Evolutionary conservation across 1,139 yeast genomes (phyloP).

Genomic region (Groenewaldozyma sp.): DNA sequence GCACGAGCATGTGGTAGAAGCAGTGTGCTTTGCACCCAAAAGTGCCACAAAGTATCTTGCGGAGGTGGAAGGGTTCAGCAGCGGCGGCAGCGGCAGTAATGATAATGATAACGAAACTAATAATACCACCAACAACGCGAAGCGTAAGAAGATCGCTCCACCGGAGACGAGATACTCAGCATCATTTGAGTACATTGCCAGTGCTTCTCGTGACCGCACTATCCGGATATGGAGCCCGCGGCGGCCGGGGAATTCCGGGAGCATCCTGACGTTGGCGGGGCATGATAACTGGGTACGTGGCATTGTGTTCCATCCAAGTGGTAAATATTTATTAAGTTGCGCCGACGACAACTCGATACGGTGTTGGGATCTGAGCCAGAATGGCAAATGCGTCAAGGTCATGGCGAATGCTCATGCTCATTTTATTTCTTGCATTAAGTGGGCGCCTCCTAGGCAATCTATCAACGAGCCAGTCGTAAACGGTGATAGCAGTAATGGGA

Average conservation of each 20-base stretch:
- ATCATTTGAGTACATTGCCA: conserved; percentile 40
- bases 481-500: not conserved
- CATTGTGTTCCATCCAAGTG: conserved; percentile 64
- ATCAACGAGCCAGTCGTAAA: conserved; percentile 10
- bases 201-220: conserved; percentile 75
- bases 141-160: conserved; percentile 39
- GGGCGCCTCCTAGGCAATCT: conserved; percentile 38
- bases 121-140: conserved; percentile 14
- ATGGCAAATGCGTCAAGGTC: conserved; percentile 43
- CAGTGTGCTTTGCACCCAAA: conserved; percentile 57
- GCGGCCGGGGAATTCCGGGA: conserved; percentile 37
- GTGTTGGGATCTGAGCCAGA: conserved; percentile 67
- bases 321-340: conserved; percentile 59
- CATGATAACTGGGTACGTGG: conserved; percentile 86
- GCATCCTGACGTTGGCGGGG: conserved; percentile 47
- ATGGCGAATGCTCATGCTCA: conserved; percentile 58
- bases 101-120: conserved; percentile 19
- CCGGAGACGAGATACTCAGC: conserved; percentile 28
- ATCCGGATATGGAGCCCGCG: conserved; percentile 73
- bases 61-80: conserved; percentile 32
- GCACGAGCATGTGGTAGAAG: conserved; percentile 79
- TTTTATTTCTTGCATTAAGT: conserved; percentile 55
- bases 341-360: conserved; percentile 73
- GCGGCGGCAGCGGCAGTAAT: too few species aligned
- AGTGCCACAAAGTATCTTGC: conserved; percentile 44